Base-by-base conservation (phyloP, 129 eudicot species). In the Pulicaria dysenterica region DNA sequence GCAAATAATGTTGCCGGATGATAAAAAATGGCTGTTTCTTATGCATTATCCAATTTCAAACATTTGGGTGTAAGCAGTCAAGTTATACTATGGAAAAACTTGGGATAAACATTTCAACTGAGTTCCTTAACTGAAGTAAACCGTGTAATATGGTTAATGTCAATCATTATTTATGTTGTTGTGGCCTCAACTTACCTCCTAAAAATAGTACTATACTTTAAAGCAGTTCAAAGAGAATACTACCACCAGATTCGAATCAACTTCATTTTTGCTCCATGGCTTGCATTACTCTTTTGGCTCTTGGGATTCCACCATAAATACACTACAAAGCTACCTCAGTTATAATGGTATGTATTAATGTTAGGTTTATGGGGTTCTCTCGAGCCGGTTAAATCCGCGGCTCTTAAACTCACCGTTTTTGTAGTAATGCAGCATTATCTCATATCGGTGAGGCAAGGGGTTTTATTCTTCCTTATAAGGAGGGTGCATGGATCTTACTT, bases 251-350 rank as follows among this genome's bases (percentile, higher is more conserved):
- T 88, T 10, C 84, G 98, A 5, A 89, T 92, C 19, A 92, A 89
- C 82, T 92, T 92, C 86, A 89, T 92, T 83, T 92, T 92, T 41
- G 98, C 98, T 63, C 96, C 98, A 0, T 92, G 84, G 82, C 85
- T 89, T 31, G 82, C 96, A n/a, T 76, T 86, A 44, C 79, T 92
- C 53, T 92, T 89, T 68, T 92, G 71, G 88, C 91, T 1, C 74
- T 83, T 9, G 98, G 98, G 24, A 85, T 85, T 8, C 98, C 98
- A 2, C 78, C 83, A n/a, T 48, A 81, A 5, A 47, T 92, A n/a
- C 8, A 7, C 81, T 1, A 14, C 77, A 45, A 71, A 74, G 39
- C 67, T 89, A 41, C 89, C 82, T 7, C 74, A 64, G 4, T 61
- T 83, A 39, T 40, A 87, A 2, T 92, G 98, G 98, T 92, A 92